These are phyloP conservation scores for Curvularia sp. DNA, from an alignment of 2,329 filamentous ascomycete genomes.

Conservation along the genomic window DNA sequence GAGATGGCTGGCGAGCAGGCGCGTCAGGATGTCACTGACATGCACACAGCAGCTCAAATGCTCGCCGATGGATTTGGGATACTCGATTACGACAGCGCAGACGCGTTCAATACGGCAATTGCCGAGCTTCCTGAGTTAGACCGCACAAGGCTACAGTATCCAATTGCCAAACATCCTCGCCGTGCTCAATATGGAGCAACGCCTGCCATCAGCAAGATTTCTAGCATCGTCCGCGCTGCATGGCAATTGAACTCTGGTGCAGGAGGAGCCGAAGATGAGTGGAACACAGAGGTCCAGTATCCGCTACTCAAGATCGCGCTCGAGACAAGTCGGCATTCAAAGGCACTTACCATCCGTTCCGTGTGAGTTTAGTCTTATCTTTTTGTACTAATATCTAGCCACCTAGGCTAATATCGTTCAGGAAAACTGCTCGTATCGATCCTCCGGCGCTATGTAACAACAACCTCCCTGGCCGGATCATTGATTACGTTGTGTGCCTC, in stretches of 20 bases:
- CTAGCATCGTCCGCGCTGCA: conserved; percentile 25
- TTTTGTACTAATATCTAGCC: conserved; percentile 3
- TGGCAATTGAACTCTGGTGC: conserved; percentile 22
- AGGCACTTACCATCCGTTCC: conserved; percentile 23
- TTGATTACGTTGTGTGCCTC: conserved; percentile 35
- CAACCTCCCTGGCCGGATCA: conserved; percentile 26
- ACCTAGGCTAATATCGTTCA: conserved; percentile 11
- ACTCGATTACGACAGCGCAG: too few relatives aligned
- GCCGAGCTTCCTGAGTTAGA: too few relatives aligned
- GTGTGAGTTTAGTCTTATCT: conserved; percentile 24
- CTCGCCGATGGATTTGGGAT: too few relatives aligned
- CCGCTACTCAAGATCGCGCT: conserved; percentile 31
- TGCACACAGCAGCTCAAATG: too few relatives aligned
- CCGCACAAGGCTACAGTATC: too few relatives aligned
- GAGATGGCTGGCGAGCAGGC: too few relatives aligned
- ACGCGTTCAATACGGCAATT: too few relatives aligned
- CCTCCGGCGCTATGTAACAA: conserved; percentile 26
- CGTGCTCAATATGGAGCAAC: conserved; percentile 21
- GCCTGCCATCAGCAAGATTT: conserved; percentile 19
- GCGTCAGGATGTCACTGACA: too few relatives aligned
- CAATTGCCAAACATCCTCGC: conserved; percentile 4
- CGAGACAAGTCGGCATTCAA: conserved; percentile 21
- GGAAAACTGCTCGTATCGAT: conserved; percentile 31
- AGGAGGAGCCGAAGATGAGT: conserved; percentile 31
- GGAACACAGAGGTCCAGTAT: conserved; percentile 31